Base-by-base conservation (phyloP, 2,329 filamentous ascomycete species). In the Diaporthe vexans region DNA sequence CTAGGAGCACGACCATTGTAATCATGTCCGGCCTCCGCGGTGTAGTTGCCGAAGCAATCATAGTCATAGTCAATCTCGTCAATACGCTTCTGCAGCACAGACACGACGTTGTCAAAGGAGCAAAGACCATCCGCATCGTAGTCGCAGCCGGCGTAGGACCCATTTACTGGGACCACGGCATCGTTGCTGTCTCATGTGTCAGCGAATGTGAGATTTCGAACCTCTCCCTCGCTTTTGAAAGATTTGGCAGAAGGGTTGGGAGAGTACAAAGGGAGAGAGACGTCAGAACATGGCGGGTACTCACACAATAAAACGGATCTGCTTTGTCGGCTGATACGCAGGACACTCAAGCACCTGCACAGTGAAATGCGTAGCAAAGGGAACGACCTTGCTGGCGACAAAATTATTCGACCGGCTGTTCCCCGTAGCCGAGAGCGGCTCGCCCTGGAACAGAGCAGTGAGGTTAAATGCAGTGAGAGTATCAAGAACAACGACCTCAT, bases 401-500 rank as follows among this genome's bases (percentile, higher is more conserved):
- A 81, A 82, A 72, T 26, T 79, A 71, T 80, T 81, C 40, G 78
- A 63, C 48, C 73, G 72, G 19, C 58, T 48, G 46, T 81, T 80
- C 1, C 71, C 71, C 0, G 73, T 74, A 2, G 75, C 26, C 57
- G 76, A 77, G 9, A 81, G 78, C 8, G 81, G 77, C 21, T 78
- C 79, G 17, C 81, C 81, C 2, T 77, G 74, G 73, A 81, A 82
- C 19, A 82, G 54, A 7, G 80, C 78, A 9, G 80, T 80, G 40
- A 82, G 75, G 76, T 82, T 82, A 74, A 82, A 82, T 10, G 81
- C 81, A 8, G 76, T 80, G 15, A 82, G 77, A 10, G 78, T 76
- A 59, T 82, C 79, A 8, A 82, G 75, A 13, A 82, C 78, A 26
- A 82, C 80, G 11, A 85, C 84, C 76, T 86, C 84, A 75, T 86